Evolutionary conservation across 139 green algal species (phyloP).

Genomic region (Klebsormidium nitens): DNA sequence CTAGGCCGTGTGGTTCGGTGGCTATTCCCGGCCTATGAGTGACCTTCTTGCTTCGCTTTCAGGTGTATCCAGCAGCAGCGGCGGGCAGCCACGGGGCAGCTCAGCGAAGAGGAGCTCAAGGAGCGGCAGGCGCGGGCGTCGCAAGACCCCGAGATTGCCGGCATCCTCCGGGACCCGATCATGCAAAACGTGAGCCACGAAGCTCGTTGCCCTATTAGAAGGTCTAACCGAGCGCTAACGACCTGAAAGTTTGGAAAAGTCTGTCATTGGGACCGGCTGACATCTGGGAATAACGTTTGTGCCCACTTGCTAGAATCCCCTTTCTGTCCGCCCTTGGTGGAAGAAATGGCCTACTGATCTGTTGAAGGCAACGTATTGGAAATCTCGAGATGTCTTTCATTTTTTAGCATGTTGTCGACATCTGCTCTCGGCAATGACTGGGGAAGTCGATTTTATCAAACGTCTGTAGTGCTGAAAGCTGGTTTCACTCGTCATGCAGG

Average conservation of each 20-base stretch:
- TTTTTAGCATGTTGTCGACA: background rate
- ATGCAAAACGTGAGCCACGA: slow-evolving; percentile 64
- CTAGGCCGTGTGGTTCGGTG: background rate
- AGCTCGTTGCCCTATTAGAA: background rate
- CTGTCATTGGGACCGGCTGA: background rate
- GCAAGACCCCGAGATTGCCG: slow-evolving; percentile 91
- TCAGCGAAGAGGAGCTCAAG: slow-evolving; percentile 84
- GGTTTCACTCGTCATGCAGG: slow-evolving; percentile 34
- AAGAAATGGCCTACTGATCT: background rate
- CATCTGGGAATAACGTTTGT: background rate
- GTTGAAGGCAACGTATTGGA: background rate
- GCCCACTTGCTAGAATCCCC: too few species aligned
- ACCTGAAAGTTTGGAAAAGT: background rate
- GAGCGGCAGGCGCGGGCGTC: slow-evolving; percentile 69
- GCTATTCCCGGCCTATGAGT: background rate
- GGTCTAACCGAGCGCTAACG: background rate
- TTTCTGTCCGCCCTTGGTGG: background rate
- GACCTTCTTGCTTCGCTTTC: background rate
- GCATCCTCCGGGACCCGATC: slow-evolving; percentile 88
- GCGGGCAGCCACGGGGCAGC: slow-evolving; percentile 49
- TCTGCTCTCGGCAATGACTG: background rate
- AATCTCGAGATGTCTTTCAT: slow-evolving; percentile 8
- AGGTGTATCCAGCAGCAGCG: slow-evolving; percentile 38
- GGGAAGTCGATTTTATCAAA: background rate
- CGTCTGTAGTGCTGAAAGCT: background rate